Evolutionary conservation across 2,329 filamentous ascomycete species (phyloP), one percentile per base, ranked within the genome.

Genomic region (Tolypocladium sp.): DNA sequence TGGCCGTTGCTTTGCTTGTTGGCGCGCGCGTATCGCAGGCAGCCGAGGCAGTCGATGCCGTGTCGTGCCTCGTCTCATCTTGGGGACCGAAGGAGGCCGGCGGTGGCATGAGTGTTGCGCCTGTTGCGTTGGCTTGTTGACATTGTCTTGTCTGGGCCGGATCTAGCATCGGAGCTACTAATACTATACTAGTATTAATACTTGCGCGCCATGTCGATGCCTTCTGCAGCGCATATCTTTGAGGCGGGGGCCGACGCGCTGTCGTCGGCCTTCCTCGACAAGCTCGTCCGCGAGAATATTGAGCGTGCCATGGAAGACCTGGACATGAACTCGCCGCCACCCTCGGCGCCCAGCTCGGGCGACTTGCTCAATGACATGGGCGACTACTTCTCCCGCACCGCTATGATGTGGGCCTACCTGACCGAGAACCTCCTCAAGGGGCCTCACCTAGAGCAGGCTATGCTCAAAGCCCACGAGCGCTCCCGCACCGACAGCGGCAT

Each of bases 361-460:
- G 70, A 69, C 46, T 59, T 74, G 56, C 66, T 73, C 49, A 63
- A 63, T 38, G 71, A 74, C 40, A 67, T 74, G 59, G 73, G 73
- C 38, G 72, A 74, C 30, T 75, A 74, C 59, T 61, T 74, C 30
- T 64, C 66, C 37, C 70, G 68, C 33, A 71, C 69, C n/a, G 70
- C 73, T 27, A 58, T 66, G 42, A 63, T 74, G 58, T 73, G 67
- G 69, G 66, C 68, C n/a, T 63, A 62, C 27, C 61, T 75, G 56
- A 72, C 72, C 40, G 68, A 72, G n/a, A 65, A 62, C 41, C 63
- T 75, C n/a, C 62, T 72, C 4, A 61, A 67, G 49, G 72, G 70
- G 20, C 64, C 68, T 30, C 70, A 74, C 59, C 69, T 75, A 54
- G 64, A 66, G n/a, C 62, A 64, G 41, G 68, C 68, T 33, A 63